phyloP scores from a whole-genome alignment of 2,329 filamentous ascomycete species.

The Chaetoscypha palmicola region DNA sequence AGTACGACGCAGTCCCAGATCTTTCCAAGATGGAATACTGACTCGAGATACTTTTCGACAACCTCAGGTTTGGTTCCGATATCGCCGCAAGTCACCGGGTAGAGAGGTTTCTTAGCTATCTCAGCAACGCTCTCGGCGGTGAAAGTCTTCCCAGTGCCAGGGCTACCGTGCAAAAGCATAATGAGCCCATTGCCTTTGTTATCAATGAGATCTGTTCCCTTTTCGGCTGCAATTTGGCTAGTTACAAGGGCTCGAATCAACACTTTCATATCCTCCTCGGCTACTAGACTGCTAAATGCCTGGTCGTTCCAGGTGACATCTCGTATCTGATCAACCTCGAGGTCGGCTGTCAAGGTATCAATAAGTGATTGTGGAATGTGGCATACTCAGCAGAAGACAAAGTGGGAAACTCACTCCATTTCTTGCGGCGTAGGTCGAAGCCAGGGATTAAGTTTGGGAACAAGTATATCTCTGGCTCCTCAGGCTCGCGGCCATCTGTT shows the following conservation, averaged over 20 bases:
- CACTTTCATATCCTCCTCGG: constrained; percentile 39
- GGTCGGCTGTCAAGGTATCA: not conserved
- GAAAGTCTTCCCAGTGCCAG: constrained; percentile 17
- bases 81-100: constrained; percentile 56
- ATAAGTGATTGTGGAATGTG: no score
- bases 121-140: constrained; percentile 38
- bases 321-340: constrained; percentile 5
- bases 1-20: constrained; percentile 11
- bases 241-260: constrained; percentile 40
- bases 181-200: not conserved
- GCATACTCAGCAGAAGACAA: no score
- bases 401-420: constrained; percentile 6
- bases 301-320: constrained; percentile 33
- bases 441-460: not conserved
- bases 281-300: constrained; percentile 40
- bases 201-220: constrained; percentile 8
- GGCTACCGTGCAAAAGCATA: not conserved
- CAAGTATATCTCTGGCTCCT: no score
- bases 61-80: constrained; percentile 57
- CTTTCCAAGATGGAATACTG: constrained; percentile 16
- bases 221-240: constrained; percentile 30
- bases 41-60: constrained; percentile 44
- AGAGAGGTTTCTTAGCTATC: constrained; percentile 42
- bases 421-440: constrained; percentile 10
- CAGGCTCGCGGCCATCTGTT: no score